phyloP scores from a whole-genome alignment of 495 filamentous ascomycete genomes.

The Ramalina intermedia region DNA sequence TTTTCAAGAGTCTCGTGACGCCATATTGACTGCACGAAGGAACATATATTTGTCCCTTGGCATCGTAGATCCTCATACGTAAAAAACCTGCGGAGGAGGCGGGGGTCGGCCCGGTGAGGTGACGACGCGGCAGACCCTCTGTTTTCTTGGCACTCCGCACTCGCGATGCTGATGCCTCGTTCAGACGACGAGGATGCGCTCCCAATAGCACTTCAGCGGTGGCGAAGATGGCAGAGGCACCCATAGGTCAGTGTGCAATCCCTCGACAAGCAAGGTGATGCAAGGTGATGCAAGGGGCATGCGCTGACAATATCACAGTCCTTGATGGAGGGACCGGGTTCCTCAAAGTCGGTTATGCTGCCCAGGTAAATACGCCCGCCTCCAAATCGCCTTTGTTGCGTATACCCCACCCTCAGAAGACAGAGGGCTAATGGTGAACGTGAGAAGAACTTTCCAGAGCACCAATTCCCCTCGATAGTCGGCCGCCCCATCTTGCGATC shows the following conservation, averaged over 20 bases:
- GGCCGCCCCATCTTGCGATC: conserved; percentile 93
- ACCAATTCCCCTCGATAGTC: conserved; percentile 96
- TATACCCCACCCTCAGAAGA: conserved; percentile 5
- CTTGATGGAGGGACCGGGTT: conserved; percentile 99
- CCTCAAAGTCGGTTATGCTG: conserved; percentile 98
- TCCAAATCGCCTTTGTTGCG: background rate
- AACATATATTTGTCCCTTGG: no score
- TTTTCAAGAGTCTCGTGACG: no score
- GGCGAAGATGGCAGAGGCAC: conserved; percentile 50
- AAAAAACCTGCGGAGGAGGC: no score
- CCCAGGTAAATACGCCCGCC: conserved; percentile 37
- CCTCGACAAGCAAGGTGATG: background rate
- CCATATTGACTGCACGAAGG: no score
- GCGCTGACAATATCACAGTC: conserved; percentile 36
- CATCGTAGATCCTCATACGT: no score
- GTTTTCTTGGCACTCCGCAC: no score
- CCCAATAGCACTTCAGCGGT: no score
- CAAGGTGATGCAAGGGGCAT: no score
- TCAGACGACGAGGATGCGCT: no score
- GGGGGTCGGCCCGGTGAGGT: no score
- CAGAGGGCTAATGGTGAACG: background rate
- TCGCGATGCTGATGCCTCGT: no score
- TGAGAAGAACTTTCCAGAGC: conserved; percentile 85
- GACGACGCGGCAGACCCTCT: no score
- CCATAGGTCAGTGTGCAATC: conserved; percentile 45